Conservation (phyloP, 192 early-diverging fungal genomes). For the Backusella morwellensis region DNA sequence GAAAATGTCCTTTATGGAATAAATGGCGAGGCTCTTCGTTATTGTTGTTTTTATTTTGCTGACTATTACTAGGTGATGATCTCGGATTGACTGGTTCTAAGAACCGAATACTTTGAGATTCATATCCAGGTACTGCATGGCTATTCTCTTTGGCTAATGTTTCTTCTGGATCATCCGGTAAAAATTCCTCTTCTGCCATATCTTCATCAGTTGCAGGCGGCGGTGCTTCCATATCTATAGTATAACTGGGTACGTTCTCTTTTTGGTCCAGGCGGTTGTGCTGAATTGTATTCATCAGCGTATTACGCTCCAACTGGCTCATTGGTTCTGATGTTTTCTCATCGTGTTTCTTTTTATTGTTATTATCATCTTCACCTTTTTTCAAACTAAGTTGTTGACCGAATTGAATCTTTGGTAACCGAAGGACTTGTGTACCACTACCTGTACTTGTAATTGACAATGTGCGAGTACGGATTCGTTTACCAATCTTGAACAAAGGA, state of each 20-base stretch:
- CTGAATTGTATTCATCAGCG: constrained; percentile 22
- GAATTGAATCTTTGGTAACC: constrained; percentile 33
- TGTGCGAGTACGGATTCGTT: constrained; percentile 37
- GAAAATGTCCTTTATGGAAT: neutral
- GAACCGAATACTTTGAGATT: constrained; percentile 35
- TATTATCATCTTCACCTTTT: constrained; percentile 6
- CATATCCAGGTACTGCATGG: neutral
- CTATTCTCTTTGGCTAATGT: neutral
- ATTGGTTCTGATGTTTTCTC: constrained; percentile 9
- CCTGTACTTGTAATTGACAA: constrained; percentile 33
- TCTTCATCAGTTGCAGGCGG: constrained; percentile 8
- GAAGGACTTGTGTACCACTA: constrained; percentile 23
- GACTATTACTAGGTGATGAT: neutral
- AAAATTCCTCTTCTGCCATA: constrained; percentile 29
- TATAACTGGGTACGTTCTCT: neutral
- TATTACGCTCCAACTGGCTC: constrained; percentile 19
- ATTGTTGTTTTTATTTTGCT: neutral
- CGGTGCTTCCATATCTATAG: constrained; percentile 10
- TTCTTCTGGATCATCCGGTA: constrained; percentile 23
- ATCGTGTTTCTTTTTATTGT: neutral
- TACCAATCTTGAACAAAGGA: constrained; percentile 70
- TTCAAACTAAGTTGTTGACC: constrained; percentile 15
- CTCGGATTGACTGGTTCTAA: constrained; percentile 35
- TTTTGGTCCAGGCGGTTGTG: neutral
- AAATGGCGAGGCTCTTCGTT: neutral